A percentile compares a stretch with the other conserved stretches of the same genome.
Conservation (phyloP, 1,284 basidiomycete genomes). For the Apiotrichum mycotoxinovorans region DNA sequence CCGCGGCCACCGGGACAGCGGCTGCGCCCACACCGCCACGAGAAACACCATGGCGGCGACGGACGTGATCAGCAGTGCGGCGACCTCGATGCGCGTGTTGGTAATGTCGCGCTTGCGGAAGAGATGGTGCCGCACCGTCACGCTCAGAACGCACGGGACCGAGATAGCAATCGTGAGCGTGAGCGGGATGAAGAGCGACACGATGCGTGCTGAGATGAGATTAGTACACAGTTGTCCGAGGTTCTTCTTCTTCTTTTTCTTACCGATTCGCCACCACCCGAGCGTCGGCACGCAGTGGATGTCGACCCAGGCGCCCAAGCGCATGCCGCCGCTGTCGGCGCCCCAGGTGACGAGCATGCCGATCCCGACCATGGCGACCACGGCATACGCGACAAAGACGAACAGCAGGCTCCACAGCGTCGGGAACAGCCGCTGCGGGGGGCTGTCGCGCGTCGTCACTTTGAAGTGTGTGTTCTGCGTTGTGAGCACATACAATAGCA, state of each 20-base stretch:
- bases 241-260: background rate
- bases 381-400: background rate
- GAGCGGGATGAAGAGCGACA: background rate
- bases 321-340: background rate
- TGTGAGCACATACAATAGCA: background rate
- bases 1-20: background rate
- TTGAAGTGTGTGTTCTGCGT: conserved; percentile 1
- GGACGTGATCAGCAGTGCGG: background rate
- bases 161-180: background rate
- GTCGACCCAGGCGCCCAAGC: background rate
- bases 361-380: background rate
- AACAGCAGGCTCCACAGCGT: background rate
- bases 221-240: background rate
- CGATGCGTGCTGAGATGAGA: background rate
- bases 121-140: background rate
- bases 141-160: background rate
- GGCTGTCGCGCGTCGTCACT: conserved; percentile 1
- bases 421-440: background rate
- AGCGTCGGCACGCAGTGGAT: background rate
- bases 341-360: background rate
- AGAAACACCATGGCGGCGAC: background rate
- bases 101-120: background rate
- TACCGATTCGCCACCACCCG: background rate
- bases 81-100: background rate
- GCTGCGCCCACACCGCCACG: background rate